Percentiles rank a stretch among this genome's conserved stretches.
phyloP scores from a whole-genome alignment of 2,329 filamentous ascomycete genomes.

The Mollisia scopiformis region DNA sequence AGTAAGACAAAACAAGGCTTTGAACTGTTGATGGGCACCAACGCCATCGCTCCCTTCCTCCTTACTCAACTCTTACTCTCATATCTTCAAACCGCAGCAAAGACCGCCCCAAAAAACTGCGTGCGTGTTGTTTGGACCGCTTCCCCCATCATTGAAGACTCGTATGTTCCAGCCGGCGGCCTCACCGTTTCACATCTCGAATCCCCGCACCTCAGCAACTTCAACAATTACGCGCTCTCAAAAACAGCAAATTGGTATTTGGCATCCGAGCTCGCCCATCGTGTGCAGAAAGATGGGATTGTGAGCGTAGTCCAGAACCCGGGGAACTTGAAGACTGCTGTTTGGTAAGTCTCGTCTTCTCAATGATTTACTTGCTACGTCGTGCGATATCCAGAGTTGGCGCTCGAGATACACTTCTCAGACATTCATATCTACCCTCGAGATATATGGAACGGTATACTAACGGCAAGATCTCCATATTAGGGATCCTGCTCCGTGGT shows the following conservation, averaged over 20 bases:
- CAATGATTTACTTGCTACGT: too few relatives aligned
- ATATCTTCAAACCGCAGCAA: conserved; percentile 5
- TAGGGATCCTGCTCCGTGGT: conserved; percentile 1
- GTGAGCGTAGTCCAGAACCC: conserved; percentile 1
- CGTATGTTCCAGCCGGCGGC: background rate
- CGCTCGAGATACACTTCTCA: too few relatives aligned
- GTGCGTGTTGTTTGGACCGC: conserved; percentile 5
- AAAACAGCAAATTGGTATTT: conserved; percentile 10
- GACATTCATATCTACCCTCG: too few relatives aligned
- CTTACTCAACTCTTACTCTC: conserved; percentile 40
- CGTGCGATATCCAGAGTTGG: too few relatives aligned
- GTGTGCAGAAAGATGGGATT: background rate
- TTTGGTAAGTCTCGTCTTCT: background rate
- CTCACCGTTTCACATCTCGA: background rate
- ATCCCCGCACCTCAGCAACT: background rate
- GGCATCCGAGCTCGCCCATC: background rate
- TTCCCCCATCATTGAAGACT: conserved; percentile 5
- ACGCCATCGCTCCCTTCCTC: conserved; percentile 26
- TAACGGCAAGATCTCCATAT: too few relatives aligned
- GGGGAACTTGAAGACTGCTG: conserved; percentile 8
- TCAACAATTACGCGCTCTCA: conserved; percentile 2
- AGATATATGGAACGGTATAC: too few relatives aligned
- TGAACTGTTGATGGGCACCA: conserved; percentile 36
- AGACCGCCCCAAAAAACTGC: conserved; percentile 1
- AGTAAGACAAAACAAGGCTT: conserved; percentile 36